A percentile compares a stretch with the other conserved stretches of the same genome.
phyloP scores from a whole-genome alignment of 2,329 filamentous ascomycete species.

The Curvularia sp. region DNA sequence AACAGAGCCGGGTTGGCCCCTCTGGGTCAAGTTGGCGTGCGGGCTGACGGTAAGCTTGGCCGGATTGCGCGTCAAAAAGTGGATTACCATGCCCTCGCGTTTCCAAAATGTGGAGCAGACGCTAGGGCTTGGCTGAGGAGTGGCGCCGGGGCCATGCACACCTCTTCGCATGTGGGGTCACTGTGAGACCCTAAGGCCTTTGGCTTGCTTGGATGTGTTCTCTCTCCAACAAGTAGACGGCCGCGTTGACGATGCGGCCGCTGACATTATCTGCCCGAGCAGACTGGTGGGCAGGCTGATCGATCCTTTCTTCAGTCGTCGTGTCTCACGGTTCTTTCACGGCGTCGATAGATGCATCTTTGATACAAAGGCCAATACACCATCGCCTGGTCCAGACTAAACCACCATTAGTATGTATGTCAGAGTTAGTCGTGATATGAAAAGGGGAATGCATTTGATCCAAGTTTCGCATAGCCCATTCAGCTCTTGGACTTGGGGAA shows the following conservation, averaged over 20 bases:
- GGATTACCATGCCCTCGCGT: constrained; percentile 10
- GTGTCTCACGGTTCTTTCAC: too few species aligned
- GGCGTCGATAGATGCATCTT: not conserved
- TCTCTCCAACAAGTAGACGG: not conserved
- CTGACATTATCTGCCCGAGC: not conserved
- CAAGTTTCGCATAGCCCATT: not conserved
- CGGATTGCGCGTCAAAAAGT: constrained; percentile 20
- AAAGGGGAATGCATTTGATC: not conserved
- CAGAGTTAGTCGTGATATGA: not conserved
- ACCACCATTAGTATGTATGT: not conserved
- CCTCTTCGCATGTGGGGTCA: constrained; percentile 1
- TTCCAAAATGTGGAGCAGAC: constrained; percentile 11
- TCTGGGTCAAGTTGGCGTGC: constrained; percentile 1
- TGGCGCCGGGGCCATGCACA: constrained; percentile 1
- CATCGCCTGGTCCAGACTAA: not conserved
- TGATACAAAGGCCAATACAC: not conserved
- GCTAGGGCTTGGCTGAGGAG: constrained; percentile 1
- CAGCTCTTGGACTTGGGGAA: not conserved
- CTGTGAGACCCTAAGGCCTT: not conserved
- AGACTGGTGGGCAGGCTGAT: not conserved
- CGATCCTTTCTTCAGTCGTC: not conserved
- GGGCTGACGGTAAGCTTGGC: constrained; percentile 10
- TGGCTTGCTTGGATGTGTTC: not conserved
- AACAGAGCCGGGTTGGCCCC: not conserved
- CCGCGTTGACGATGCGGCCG: not conserved